phyloP scores from a whole-genome alignment of 1,284 basidiomycete genomes.

The Cryptococcus sp. region DNA sequence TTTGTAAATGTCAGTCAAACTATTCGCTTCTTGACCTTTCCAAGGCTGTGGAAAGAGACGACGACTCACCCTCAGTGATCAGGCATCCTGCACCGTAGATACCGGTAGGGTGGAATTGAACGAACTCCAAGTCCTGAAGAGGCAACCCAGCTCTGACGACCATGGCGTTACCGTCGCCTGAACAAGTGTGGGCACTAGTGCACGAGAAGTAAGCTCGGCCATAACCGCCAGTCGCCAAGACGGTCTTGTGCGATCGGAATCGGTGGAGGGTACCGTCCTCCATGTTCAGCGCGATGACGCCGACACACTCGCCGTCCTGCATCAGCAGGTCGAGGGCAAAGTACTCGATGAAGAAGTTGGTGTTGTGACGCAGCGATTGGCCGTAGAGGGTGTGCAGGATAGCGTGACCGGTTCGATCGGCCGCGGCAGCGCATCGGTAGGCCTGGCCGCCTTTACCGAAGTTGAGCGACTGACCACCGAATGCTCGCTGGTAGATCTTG shows the following conservation, averaged over 20 bases:
- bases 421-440: conserved; percentile 97
- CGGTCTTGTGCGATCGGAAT: conserved; percentile 98
- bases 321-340: conserved; percentile 98
- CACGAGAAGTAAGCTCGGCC: conserved; percentile 99
- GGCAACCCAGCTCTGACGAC: conserved; percentile 94
- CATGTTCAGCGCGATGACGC: conserved; percentile 98
- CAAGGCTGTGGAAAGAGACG: background rate
- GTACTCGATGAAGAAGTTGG: conserved; percentile 99
- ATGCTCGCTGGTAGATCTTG: conserved; percentile 99
- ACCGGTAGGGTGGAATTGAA: conserved; percentile 99
- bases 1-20: no score
- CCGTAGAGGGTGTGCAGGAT: conserved; percentile 98
- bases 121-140: conserved; percentile 96
- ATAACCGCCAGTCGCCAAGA: conserved; percentile 97
- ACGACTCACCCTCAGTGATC: conserved; percentile 83
- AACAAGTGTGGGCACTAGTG: conserved; percentile 98
- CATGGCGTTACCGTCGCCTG: conserved; percentile 99
- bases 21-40: background rate
- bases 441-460: conserved; percentile 99
- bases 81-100: conserved; percentile 99
- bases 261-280: conserved; percentile 99
- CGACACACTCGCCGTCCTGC: conserved; percentile 98
- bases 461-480: conserved; percentile 97
- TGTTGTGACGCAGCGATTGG: conserved; percentile 98
- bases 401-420: conserved; percentile 98